Evolutionary conservation across 2,329 filamentous ascomycete genomes (phyloP).

Genomic region (Bipolaris bicolor): DNA sequence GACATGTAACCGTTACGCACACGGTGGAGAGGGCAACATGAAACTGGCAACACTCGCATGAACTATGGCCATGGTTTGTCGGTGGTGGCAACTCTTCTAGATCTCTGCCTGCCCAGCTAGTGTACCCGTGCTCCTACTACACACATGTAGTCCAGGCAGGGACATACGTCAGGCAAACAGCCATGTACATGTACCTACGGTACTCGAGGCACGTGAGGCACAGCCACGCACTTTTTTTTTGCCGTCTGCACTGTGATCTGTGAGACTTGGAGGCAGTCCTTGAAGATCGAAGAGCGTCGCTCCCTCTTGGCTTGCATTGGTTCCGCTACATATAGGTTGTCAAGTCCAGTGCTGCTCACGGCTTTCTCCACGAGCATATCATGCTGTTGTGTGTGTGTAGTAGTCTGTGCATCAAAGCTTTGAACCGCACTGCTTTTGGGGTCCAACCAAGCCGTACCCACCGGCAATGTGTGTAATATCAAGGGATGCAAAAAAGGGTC

Average conservation of each 20-base stretch:
- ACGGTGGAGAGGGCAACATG: slow-evolving; percentile 7
- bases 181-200: background rate
- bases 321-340: background rate
- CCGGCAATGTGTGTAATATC: background rate
- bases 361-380: background rate
- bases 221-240: background rate
- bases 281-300: slow-evolving; percentile 5
- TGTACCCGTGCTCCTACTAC: slow-evolving; percentile 1
- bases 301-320: slow-evolving; percentile 2
- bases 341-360: slow-evolving; percentile 10
- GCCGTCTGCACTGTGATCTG: slow-evolving; percentile 1
- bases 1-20: slow-evolving; percentile 14
- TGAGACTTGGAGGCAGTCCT: background rate
- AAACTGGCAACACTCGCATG: slow-evolving; percentile 3
- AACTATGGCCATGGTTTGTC: slow-evolving; percentile 1
- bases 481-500: slow-evolving; percentile 6
- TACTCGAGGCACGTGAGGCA: background rate
- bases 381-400: background rate
- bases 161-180: background rate
- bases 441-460: slow-evolving; percentile 5
- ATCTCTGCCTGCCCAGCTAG: slow-evolving; percentile 3
- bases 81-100: slow-evolving; percentile 5
- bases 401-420: slow-evolving; percentile 9
- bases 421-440: slow-evolving; percentile 8
- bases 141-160: background rate